phyloP scores from a whole-genome alignment of 768 basidiomycete species.

The Gyrodon lividus region DNA sequence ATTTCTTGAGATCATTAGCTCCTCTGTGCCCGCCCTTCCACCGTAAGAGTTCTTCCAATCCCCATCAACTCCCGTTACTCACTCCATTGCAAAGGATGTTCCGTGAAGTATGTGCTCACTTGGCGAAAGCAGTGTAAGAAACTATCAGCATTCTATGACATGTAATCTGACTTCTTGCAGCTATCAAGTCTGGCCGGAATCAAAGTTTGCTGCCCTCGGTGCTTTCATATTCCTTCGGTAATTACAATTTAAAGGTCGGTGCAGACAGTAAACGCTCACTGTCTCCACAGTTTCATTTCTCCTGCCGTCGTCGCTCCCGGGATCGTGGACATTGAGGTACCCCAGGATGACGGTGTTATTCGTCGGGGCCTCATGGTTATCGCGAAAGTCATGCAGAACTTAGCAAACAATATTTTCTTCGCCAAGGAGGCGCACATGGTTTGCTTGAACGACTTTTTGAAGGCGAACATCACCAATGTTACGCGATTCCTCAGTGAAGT shows the following conservation, averaged over 20 bases:
- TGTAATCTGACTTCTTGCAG: slow-evolving; percentile 34
- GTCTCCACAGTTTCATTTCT: slow-evolving; percentile 71
- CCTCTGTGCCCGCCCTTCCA: slow-evolving; percentile 69
- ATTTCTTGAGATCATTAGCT: slow-evolving; percentile 72
- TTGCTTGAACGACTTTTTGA: slow-evolving; percentile 71
- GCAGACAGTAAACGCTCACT: neutral
- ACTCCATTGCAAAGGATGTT: slow-evolving; percentile 57
- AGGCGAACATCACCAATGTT: slow-evolving; percentile 66
- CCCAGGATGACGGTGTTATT: slow-evolving; percentile 56
- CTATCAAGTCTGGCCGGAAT: slow-evolving; percentile 69
- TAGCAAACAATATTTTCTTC: slow-evolving; percentile 93
- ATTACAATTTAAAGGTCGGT: slow-evolving; percentile 6
- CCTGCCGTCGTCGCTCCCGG: slow-evolving; percentile 89
- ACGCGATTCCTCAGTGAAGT: slow-evolving; percentile 77
- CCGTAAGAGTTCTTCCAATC: slow-evolving; percentile 48
- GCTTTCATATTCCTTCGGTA: slow-evolving; percentile 91
- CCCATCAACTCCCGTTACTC: neutral
- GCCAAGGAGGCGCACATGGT: slow-evolving; percentile 90
- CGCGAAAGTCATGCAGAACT: slow-evolving; percentile 89
- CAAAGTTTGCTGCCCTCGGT: slow-evolving; percentile 79
- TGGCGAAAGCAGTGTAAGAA: slow-evolving; percentile 73
- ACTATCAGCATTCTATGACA: slow-evolving; percentile 1
- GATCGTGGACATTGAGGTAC: slow-evolving; percentile 77
- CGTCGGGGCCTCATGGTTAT: slow-evolving; percentile 83
- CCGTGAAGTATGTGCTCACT: slow-evolving; percentile 83